Percentiles rank a stretch among this genome's conserved stretches.
phyloP scores from a whole-genome alignment of 805 yeast species.

The Saccharomycopsis sp. region DNA sequence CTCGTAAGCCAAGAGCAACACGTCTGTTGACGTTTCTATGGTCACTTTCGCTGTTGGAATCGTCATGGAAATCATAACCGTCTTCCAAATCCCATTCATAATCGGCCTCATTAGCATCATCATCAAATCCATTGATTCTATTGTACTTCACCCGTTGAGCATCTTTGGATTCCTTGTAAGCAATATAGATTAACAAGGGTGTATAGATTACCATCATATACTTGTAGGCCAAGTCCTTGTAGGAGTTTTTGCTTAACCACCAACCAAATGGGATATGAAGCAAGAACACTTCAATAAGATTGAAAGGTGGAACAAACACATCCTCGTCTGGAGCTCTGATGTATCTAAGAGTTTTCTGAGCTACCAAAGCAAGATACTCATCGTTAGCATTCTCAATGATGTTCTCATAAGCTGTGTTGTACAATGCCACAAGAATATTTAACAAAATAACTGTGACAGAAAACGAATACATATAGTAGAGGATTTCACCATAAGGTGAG shows the following conservation, averaged over 20 bases:
- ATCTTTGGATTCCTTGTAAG: slow-evolving; percentile 50
- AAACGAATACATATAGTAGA: slow-evolving; percentile 74
- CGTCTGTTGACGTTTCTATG: slow-evolving; percentile 24
- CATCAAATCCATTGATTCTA: slow-evolving; percentile 33
- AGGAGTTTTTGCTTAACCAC: slow-evolving; percentile 30
- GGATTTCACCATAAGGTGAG: slow-evolving; percentile 77
- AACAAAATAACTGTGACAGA: slow-evolving; percentile 67
- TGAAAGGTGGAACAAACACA: slow-evolving; percentile 81
- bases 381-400: slow-evolving; percentile 79
- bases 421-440: slow-evolving; percentile 79
- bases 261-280: slow-evolving; percentile 35
- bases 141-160: slow-evolving; percentile 41
- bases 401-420: slow-evolving; percentile 74
- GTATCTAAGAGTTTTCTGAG: slow-evolving; percentile 76
- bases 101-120: slow-evolving; percentile 33
- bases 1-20: slow-evolving; percentile 35
- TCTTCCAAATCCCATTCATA: slow-evolving; percentile 26
- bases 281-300: slow-evolving; percentile 57
- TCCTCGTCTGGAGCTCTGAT: slow-evolving; percentile 85
- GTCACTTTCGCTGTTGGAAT: neutral
- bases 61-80: slow-evolving; percentile 29
- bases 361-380: slow-evolving; percentile 78
- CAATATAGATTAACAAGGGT: slow-evolving; percentile 47
- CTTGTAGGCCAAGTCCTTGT: slow-evolving; percentile 37
- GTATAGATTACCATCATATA: slow-evolving; percentile 52